Percentiles rank a stretch among this genome's conserved stretches.
phyloP scores from a whole-genome alignment of 805 yeast species.

The Lipomyces chichibuensis region DNA sequence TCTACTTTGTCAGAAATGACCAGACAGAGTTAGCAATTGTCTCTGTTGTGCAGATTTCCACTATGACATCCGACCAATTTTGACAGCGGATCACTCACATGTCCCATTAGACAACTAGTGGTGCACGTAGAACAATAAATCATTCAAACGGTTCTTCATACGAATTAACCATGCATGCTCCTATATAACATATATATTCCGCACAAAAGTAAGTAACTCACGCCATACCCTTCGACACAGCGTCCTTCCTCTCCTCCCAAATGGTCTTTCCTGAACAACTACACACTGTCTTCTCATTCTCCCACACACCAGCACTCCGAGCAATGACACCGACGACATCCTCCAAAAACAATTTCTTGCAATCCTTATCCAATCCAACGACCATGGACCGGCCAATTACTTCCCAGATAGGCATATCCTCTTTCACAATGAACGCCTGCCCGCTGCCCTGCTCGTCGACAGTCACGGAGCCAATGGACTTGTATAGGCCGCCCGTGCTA shows the following conservation, averaged over 20 bases:
- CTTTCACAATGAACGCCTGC: slow-evolving; percentile 32
- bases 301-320: slow-evolving; percentile 96
- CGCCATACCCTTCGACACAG: slow-evolving; percentile 57
- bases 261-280: slow-evolving; percentile 93
- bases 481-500: slow-evolving; percentile 61
- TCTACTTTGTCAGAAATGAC: too few relatives aligned
- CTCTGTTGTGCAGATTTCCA: not conserved
- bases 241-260: slow-evolving; percentile 92
- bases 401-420: slow-evolving; percentile 31
- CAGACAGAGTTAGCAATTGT: too few relatives aligned
- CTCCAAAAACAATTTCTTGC: slow-evolving; percentile 29
- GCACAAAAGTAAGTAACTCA: not conserved
- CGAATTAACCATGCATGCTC: not conserved
- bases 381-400: slow-evolving; percentile 49
- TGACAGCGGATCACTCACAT: not conserved
- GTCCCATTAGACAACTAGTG: not conserved
- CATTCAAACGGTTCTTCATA: not conserved
- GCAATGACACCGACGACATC: slow-evolving; percentile 80
- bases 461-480: slow-evolving; percentile 48
- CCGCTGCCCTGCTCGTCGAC: slow-evolving; percentile 29
- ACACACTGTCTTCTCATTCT: slow-evolving; percentile 89
- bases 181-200: not conserved
- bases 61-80: not conserved
- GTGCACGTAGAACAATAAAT: not conserved
- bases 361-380: slow-evolving; percentile 49